Evolutionary conservation across 257 asterid species (phyloP).

Genomic region (Knoxia roxburghii): DNA sequence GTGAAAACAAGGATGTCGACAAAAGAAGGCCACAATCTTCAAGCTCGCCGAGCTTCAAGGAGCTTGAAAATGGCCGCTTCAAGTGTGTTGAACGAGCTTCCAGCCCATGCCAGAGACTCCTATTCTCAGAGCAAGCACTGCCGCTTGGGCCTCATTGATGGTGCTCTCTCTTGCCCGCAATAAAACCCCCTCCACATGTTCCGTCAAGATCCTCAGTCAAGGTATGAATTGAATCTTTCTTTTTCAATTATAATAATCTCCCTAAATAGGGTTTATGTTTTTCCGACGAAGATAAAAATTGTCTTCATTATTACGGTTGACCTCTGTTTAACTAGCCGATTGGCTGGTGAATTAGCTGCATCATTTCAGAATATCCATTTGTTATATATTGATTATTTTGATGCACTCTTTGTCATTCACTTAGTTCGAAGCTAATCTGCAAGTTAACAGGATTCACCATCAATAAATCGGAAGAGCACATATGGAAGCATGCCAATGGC

Average conservation of each 20-base stretch:
- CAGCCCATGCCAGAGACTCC: constrained; percentile 59
- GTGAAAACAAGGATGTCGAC: background rate
- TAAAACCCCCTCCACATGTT: constrained; percentile 93
- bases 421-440: constrained; percentile 73
- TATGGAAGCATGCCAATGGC: constrained; percentile 97
- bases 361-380: too few relatives aligned
- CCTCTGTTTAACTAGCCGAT: too few relatives aligned
- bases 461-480: constrained; percentile 89
- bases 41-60: constrained; percentile 62
- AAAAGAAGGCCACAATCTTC: constrained; percentile 62
- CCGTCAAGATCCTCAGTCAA: constrained; percentile 59
- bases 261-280: background rate
- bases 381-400: too few relatives aligned
- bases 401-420: constrained; percentile 14
- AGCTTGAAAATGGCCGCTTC: constrained; percentile 69
- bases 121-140: constrained; percentile 83
- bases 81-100: constrained; percentile 88
- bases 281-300: too few relatives aligned
- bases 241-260: too few relatives aligned
- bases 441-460: constrained; percentile 67
- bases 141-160: constrained; percentile 78
- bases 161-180: constrained; percentile 53
- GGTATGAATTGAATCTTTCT: constrained; percentile 31
- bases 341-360: background rate
- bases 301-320: too few relatives aligned